phyloP scores from a whole-genome alignment of 257 asterid genomes.

The Asclepias syriaca region DNA sequence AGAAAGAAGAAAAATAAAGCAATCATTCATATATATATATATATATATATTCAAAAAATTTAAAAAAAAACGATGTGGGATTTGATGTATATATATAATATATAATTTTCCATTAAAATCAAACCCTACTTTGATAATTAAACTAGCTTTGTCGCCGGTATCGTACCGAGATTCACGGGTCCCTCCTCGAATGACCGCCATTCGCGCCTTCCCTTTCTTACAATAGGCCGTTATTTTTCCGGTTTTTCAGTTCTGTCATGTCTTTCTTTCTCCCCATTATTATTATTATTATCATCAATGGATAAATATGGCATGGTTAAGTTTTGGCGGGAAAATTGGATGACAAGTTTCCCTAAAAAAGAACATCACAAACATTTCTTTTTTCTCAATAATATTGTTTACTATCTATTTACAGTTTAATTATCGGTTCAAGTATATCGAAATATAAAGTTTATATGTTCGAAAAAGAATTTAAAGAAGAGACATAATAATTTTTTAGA shows the following conservation, averaged over 20 bases:
- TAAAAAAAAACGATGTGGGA: too few relatives aligned
- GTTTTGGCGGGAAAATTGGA: not conserved
- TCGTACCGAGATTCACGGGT: constrained; percentile 38
- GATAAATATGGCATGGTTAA: too few relatives aligned
- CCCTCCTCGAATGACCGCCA: constrained; percentile 21
- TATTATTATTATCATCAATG: not conserved
- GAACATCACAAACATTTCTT: too few relatives aligned
- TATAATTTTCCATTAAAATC: not conserved
- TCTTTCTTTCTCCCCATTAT: not conserved
- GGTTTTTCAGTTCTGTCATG: constrained; percentile 36
- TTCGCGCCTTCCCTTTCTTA: constrained; percentile 23
- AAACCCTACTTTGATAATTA: constrained; percentile 2
- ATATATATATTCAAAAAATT: too few relatives aligned
- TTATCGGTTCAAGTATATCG: too few relatives aligned
- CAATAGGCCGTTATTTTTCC: constrained; percentile 26
- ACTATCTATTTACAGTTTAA: too few relatives aligned
- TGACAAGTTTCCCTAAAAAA: not conserved
- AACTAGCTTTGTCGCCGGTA: constrained; percentile 35
- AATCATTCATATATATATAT: not conserved
- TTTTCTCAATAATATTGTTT: too few relatives aligned
- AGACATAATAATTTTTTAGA: too few relatives aligned
- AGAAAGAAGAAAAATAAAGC: constrained; percentile 5
- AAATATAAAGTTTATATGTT: too few relatives aligned
- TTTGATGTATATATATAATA: too few relatives aligned
- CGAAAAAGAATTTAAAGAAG: too few relatives aligned